These are phyloP conservation scores for Pleurotus eryngii DNA, from an alignment of 768 basidiomycete species.

Conservation along the genomic window DNA sequence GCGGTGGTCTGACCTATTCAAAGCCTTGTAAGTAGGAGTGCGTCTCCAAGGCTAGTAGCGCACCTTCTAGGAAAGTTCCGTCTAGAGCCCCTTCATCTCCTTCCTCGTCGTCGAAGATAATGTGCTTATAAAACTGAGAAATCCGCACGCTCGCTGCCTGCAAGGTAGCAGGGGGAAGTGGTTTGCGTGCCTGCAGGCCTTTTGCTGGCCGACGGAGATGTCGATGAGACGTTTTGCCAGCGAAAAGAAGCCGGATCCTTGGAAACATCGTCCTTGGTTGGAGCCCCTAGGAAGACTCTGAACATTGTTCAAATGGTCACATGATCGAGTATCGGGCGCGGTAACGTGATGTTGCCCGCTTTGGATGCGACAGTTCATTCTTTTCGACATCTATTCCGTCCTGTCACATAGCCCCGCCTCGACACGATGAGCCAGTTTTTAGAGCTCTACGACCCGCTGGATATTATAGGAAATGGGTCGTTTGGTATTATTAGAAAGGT, in stretches of 20 bases:
- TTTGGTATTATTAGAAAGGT: conserved; percentile 99
- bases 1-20: background rate
- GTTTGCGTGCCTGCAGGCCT: conserved; percentile 20
- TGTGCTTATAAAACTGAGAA: conserved; percentile 66
- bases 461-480: conserved; percentile 93
- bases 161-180: conserved; percentile 52
- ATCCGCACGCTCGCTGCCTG: conserved; percentile 69
- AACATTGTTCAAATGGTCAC: background rate
- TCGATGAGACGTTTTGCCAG: conserved; percentile 46
- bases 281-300: conserved; percentile 37
- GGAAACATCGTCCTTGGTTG: conserved; percentile 30
- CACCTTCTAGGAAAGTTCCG: conserved; percentile 8
- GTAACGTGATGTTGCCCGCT: conserved; percentile 5
- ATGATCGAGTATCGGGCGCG: background rate
- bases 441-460: conserved; percentile 81
- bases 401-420: background rate
- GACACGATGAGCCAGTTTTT: conserved; percentile 43
- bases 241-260: conserved; percentile 32
- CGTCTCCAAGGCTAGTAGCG: too few relatives aligned
- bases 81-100: conserved; percentile 18
- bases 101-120: conserved; percentile 58
- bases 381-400: background rate
- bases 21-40: too few relatives aligned
- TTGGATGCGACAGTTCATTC: too few relatives aligned
- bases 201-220: background rate